Evolutionary conservation across 2,329 filamentous ascomycete genomes (phyloP), one percentile per base, ranked within the genome.

Genomic region (Apiospora phragmitis): DNA sequence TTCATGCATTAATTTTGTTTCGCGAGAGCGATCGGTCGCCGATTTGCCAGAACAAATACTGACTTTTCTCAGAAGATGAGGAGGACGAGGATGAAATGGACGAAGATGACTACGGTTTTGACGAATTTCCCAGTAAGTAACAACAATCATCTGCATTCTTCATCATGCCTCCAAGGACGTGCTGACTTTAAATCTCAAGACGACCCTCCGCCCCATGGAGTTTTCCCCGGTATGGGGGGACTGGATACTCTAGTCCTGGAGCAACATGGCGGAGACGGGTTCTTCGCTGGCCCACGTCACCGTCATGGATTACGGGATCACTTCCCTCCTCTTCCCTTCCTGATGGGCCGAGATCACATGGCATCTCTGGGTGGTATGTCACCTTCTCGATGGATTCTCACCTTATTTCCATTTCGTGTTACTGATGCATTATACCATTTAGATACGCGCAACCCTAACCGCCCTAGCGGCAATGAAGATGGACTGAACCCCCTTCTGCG

Each of bases 401-500:
- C 4, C 14, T 24, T 8, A 18, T 18, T 21, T 14, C 12, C 26
- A 32, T 32, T 16, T 32, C 49, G 11, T 18, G 49, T 38, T 8
- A 32, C 55, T 62, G 29, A 62, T 67, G 16, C 69, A 55, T 21
- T n/a, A 6, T 5, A 12, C 16, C 32, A 38, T 76, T 59, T 71
- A 79, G 77, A 77, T 74, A 71, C 80, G 76, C 79, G 81, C 69
- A 77, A 81, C 32, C 80, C 84, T 81, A 85, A 85, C 65, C 84
- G 87, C 42, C 83, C 88, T 68, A 86, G 88, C 70, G 86, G 86
- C 38, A 86, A 88, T 43, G 94, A 97, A 74, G 95, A 98, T 78
- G 94, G 94, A 4, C 87, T 91, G 29, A 98, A 98, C 77, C 95
- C 95, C 59, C 86, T 98, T 16, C 89, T 98, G 69, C 92, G 94